Evolutionary conservation across 2,329 filamentous ascomycete genomes (phyloP).

Genomic region (Oidium heveae): DNA sequence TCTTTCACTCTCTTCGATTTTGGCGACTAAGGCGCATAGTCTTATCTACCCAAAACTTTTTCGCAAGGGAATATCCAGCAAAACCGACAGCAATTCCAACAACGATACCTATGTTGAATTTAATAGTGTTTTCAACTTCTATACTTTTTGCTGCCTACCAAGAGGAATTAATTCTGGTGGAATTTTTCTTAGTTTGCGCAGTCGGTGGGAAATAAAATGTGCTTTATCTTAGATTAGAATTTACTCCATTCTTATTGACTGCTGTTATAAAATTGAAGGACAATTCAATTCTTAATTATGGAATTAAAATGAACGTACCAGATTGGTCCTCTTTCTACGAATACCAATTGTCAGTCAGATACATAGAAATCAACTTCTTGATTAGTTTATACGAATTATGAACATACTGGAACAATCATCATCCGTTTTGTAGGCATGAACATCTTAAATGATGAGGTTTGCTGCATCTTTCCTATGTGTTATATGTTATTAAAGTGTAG

Average conservation of each 20-base stretch:
- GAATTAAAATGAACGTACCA: conserved; percentile 25
- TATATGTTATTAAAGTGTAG: no score
- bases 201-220: conserved; percentile 88
- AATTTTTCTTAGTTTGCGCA: conserved; percentile 71
- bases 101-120: conserved; percentile 36
- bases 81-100: conserved; percentile 62
- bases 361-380: conserved; percentile 1
- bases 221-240: conserved; percentile 25
- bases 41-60: conserved; percentile 75
- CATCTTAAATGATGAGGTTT: conserved; percentile 40
- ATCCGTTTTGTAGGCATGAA: conserved; percentile 39
- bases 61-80: conserved; percentile 55
- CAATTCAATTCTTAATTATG: not conserved
- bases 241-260: no score
- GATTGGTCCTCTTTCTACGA: conserved; percentile 38
- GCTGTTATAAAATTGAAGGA: not conserved
- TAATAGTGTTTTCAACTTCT: not conserved
- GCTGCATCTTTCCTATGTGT: conserved; percentile 11
- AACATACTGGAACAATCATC: conserved; percentile 50
- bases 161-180: conserved; percentile 87
- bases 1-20: conserved; percentile 15
- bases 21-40: conserved; percentile 69
- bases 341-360: conserved; percentile 11
- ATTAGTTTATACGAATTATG: no score
- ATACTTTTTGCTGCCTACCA: conserved; percentile 32